Percentiles rank a stretch among this genome's conserved stretches.
phyloP scores from a whole-genome alignment of 495 filamentous ascomycete genomes.

The Aspergillus diversus region DNA sequence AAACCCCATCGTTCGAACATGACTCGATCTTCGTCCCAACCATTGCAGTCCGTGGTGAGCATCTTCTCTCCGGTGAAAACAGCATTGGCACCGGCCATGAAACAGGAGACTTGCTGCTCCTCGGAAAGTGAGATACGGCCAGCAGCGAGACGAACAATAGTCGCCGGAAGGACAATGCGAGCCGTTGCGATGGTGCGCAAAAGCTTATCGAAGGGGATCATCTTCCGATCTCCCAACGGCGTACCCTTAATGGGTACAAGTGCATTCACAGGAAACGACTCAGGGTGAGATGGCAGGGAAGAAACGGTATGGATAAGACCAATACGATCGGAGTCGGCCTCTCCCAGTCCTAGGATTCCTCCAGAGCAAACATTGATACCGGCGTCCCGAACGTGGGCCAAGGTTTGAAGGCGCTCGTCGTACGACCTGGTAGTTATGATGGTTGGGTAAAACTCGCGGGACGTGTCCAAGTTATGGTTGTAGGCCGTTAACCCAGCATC shows the following conservation, averaged over 20 bases:
- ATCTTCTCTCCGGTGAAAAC: slow-evolving; percentile 92
- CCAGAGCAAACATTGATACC: slow-evolving; percentile 86
- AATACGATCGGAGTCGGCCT: slow-evolving; percentile 73
- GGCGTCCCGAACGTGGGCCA: slow-evolving; percentile 75
- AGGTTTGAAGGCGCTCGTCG: slow-evolving; percentile 77
- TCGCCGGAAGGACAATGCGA: slow-evolving; percentile 73
- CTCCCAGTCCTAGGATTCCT: slow-evolving; percentile 79
- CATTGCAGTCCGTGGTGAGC: slow-evolving; percentile 85
- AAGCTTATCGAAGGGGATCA: slow-evolving; percentile 70
- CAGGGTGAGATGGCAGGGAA: slow-evolving; percentile 75
- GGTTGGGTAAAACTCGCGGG: slow-evolving; percentile 79
- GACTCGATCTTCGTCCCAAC: slow-evolving; percentile 80
- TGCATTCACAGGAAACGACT: slow-evolving; percentile 84
- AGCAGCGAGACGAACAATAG: slow-evolving; percentile 81
- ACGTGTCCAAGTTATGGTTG: slow-evolving; percentile 89
- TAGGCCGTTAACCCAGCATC: slow-evolving; percentile 85
- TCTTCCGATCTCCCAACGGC: slow-evolving; percentile 70
- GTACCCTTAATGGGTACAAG: slow-evolving; percentile 86
- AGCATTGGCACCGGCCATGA: slow-evolving; percentile 84
- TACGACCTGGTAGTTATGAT: slow-evolving; percentile 82
- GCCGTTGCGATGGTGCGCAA: slow-evolving; percentile 81
- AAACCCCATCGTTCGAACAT: slow-evolving; percentile 83
- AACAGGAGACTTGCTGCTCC: slow-evolving; percentile 82
- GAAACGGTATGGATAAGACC: slow-evolving; percentile 78
- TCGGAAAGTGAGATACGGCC: slow-evolving; percentile 76